Base-by-base conservation (phyloP, 1,284 basidiomycete species). In the Gymnopus androsaceus region DNA sequence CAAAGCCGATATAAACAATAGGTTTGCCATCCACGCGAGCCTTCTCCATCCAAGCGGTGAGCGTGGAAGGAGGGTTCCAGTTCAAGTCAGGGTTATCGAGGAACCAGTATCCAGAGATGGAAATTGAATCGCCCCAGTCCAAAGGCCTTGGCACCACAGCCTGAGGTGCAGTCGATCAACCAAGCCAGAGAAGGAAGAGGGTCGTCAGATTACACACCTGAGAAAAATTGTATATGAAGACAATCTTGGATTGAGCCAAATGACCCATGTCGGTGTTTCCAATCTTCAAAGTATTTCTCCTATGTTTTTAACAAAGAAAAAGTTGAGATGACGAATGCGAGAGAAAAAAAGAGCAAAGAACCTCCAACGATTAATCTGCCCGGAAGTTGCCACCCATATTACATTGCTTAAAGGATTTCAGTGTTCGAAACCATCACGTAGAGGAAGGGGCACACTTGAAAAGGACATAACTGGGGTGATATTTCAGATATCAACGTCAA, bases 291-390 rank as follows among this genome's bases (percentile, higher is more conserved):
- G 75, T 72, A 25, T 82, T 73, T 60, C 78, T 79, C 25, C n/a
- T n/a, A n/a, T n/a, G n/a, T n/a, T n/a, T n/a, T n/a, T n/a, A n/a
- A n/a, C n/a, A n/a, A n/a, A n/a, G n/a, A n/a, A n/a, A n/a, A n/a
- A n/a, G n/a, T n/a, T n/a, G n/a, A n/a, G n/a, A n/a, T n/a, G n/a
- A n/a, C n/a, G n/a, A n/a, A n/a, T n/a, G n/a, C n/a, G n/a, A n/a
- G n/a, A n/a, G n/a, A n/a, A n/a, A n/a, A n/a, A n/a, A n/a, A n/a
- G n/a, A n/a, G n/a, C n/a, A n/a, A n/a, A n/a, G n/a, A n/a, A n/a
- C n/a, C 89, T 75, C 89, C 89, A 92, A 41, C 78, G 74, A 66
- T 92, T 92, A 67, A 92, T 82, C 67, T 91, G 88, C 1, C 80
- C 75, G 3, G 87, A 80, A 0, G 82, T 86, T 2, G 89, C 88